phyloP scores from a whole-genome alignment of 495 filamentous ascomycete species.

The Hyaloscypha variabilis region DNA sequence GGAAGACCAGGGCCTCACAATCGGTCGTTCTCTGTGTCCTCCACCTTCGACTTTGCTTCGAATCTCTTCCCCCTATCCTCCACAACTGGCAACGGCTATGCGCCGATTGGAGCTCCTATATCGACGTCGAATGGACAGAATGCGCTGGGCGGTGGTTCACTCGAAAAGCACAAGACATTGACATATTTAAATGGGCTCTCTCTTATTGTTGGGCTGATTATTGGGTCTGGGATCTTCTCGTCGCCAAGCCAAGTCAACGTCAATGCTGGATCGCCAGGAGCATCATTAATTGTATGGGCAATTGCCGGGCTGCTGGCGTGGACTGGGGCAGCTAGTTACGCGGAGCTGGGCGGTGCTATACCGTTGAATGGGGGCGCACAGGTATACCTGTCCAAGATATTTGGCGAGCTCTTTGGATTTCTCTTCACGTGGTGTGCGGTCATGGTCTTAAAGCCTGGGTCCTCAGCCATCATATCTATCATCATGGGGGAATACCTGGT shows the following conservation, averaged over 20 bases:
- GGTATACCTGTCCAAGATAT: conserved; percentile 92
- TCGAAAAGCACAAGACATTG: conserved; percentile 94
- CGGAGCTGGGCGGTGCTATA: conserved; percentile 93
- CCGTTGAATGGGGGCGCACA: conserved; percentile 94
- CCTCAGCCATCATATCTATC: conserved; percentile 91
- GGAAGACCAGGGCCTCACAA: conserved; percentile 49
- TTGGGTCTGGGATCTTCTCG: conserved; percentile 97
- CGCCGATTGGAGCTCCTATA: conserved; percentile 75
- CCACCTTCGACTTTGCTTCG: conserved; percentile 89
- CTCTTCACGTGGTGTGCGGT: conserved; percentile 96
- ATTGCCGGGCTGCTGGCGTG: conserved; percentile 90
- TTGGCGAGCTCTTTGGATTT: conserved; percentile 89
- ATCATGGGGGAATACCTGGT: conserved; percentile 98
- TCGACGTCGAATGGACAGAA: conserved; percentile 44
- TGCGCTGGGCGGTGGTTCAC: conserved; percentile 53
- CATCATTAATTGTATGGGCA: conserved; percentile 85
- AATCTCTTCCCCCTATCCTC: conserved; percentile 93
- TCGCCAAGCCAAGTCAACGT: conserved; percentile 92
- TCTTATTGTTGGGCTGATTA: conserved; percentile 88
- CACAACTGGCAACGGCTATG: conserved; percentile 75
- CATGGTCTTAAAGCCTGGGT: conserved; percentile 89
- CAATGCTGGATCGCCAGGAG: conserved; percentile 91
- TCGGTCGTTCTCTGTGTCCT: conserved; percentile 86
- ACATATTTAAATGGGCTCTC: conserved; percentile 94
- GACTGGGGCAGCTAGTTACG: conserved; percentile 96